These are phyloP conservation scores for Bidens hawaiensis DNA, from an alignment of 140 eudicot genomes.

Conservation along the genomic window DNA sequence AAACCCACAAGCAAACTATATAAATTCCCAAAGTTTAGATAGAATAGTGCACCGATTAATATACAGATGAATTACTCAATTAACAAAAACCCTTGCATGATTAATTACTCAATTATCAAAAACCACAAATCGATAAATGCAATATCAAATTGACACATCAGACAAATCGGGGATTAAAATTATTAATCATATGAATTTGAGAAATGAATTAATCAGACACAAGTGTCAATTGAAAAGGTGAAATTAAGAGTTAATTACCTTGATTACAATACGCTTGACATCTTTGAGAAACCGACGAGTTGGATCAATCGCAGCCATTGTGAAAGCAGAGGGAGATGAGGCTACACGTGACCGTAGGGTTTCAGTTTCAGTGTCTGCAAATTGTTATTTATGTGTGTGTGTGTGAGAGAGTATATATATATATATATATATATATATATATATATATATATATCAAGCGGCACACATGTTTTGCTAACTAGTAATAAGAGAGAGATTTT, in stretches of 20 bases:
- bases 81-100: slow-evolving; percentile 15
- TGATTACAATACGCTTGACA: slow-evolving; percentile 48
- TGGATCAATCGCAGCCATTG: slow-evolving; percentile 45
- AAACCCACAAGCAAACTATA: no score
- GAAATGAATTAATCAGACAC: background rate
- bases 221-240: background rate
- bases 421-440: background rate
- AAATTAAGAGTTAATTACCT: slow-evolving; percentile 28
- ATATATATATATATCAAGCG: slow-evolving; percentile 10
- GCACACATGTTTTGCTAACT: background rate
- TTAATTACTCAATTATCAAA: slow-evolving; percentile 9
- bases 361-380: background rate
- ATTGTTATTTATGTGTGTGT: background rate
- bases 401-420: no score
- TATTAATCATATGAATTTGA: slow-evolving; percentile 1
- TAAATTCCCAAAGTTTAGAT: no score
- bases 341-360: slow-evolving; percentile 21
- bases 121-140: slow-evolving; percentile 4
- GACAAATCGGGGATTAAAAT: no score
- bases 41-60: no score
- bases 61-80: no score
- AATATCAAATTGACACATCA: slow-evolving; percentile 1
- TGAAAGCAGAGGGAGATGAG: slow-evolving; percentile 5
- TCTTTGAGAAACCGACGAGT: slow-evolving; percentile 47
- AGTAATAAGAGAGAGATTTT: no score